phyloP scores from a whole-genome alignment of 345 rosid genomes.

The Raphanus raphanistrum region DNA sequence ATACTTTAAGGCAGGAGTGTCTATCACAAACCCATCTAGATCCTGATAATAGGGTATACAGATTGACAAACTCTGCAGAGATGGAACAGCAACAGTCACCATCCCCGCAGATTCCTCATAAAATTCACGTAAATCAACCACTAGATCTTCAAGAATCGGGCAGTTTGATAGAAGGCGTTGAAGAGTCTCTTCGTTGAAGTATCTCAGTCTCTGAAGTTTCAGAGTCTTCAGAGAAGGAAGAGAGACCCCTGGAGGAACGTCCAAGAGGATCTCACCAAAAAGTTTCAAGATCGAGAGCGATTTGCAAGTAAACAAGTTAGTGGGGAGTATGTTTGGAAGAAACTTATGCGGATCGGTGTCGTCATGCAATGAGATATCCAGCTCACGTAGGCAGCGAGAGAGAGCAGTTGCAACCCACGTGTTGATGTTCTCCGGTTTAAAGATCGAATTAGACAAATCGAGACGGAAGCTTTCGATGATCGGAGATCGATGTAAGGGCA shows the following conservation, averaged over 20 bases:
- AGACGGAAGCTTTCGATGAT: not conserved
- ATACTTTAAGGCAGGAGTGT: not conserved
- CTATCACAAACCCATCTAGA: not conserved
- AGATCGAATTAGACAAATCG: not conserved
- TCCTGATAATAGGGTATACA: not conserved
- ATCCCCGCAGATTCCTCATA: not conserved
- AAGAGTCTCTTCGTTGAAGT: not conserved
- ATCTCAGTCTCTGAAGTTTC: not conserved
- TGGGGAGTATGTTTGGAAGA: not conserved
- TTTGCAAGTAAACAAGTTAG: not conserved
- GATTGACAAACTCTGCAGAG: not conserved
- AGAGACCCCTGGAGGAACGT: slow-evolving; percentile 5
- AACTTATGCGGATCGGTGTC: rapidly evolving
- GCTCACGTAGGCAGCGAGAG: not conserved
- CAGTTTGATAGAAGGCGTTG: not conserved
- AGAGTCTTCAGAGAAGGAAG: slow-evolving; percentile 12
- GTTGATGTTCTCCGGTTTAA: not conserved
- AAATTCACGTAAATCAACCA: not conserved
- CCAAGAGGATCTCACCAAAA: not conserved
- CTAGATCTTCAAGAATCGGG: not conserved
- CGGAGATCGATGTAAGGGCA: not conserved
- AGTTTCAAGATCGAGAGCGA: not conserved
- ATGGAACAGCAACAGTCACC: not conserved
- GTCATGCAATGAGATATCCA: not conserved
- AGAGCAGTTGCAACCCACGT: not conserved